Evolutionary conservation across 345 rosid genomes (phyloP), one percentile per base, ranked within the genome.

Genomic region (Isatis tinctoria): DNA sequence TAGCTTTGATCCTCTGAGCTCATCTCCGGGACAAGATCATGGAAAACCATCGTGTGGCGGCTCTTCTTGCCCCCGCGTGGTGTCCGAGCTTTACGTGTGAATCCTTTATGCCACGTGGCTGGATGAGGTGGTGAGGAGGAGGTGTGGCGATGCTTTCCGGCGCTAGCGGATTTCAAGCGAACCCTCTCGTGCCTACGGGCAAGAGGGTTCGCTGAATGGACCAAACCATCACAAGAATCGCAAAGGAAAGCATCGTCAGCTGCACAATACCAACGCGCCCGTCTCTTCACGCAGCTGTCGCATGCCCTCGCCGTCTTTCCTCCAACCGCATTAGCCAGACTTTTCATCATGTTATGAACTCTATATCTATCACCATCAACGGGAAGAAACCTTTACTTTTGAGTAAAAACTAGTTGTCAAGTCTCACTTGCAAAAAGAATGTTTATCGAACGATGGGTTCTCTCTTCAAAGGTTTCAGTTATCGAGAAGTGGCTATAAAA

Each of bases 201-300:
- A 5, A 94, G 78, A 4, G 87, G 84, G 63, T 94, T 94, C 4
- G 98, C 97, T 1, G 96, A 89, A 74, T 94, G 97, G 27, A 94
- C 96, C 3, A 87, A 81, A 18, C 86, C 82, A 16, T 94, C 98
- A 69, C 98, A 94, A 18, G 75, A 66, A 75, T 91, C 93, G 81
- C 98, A 94, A 63, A 94, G 95, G 72, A 94, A 94, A 27, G 98
- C 98, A 79, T 94, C 98, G 41, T 94, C 97, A 1, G 98, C 89
- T 0, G 92, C 89, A 33, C 98, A 91, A 78, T 91, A 94, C 98
- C 97, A 94, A 3, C 96, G 81, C 0, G 97, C 96, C 14, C 98
- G 74, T 74, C 81, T 87, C 75, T 81, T 83, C 70, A 88, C 82
- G 73, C 98, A 94, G 61, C 82, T 84, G 65, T 94, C 97, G 65